A percentile compares a stretch with the other conserved stretches of the same genome.
Conservation (phyloP, 495 filamentous ascomycete genomes). For the Podospora tetraspora region DNA sequence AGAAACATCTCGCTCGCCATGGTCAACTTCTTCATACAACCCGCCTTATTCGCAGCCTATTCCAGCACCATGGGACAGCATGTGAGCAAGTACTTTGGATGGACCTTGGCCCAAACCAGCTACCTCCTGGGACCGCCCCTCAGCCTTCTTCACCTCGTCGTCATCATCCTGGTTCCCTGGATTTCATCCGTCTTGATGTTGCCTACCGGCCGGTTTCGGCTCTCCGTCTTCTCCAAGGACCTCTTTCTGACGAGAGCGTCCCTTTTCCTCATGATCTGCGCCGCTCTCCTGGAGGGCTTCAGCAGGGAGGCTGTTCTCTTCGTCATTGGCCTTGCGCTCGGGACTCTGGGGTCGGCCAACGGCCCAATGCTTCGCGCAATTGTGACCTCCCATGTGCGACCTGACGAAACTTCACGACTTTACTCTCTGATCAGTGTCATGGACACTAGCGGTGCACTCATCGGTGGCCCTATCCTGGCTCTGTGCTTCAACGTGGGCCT, state of each 20-base stretch:
- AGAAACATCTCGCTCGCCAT: constrained; percentile 34
- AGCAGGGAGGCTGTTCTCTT: constrained; percentile 48
- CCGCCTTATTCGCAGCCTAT: constrained; percentile 45
- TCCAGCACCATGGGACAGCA: constrained; percentile 49
- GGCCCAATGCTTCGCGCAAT: constrained; percentile 41
- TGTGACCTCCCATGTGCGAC: constrained; percentile 47
- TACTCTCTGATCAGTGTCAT: constrained; percentile 54
- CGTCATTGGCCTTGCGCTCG: constrained; percentile 48
- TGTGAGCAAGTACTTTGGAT: constrained; percentile 52
- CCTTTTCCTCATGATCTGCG: constrained; percentile 35
- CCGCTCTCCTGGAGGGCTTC: constrained; percentile 22
- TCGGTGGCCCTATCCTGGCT: constrained; percentile 50
- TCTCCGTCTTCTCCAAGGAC: constrained; percentile 46
- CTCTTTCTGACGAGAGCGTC: constrained; percentile 47
- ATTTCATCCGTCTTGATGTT: constrained; percentile 35
- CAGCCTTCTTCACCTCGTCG: constrained; percentile 45
- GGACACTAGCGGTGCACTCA: constrained; percentile 49
- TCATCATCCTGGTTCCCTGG: constrained; percentile 47
- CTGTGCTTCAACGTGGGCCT: constrained; percentile 42
- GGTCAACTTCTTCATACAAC: constrained; percentile 47
- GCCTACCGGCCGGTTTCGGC: constrained; percentile 22
- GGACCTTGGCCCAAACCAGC: constrained; percentile 51
- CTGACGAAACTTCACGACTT: constrained; percentile 50
- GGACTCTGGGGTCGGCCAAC: constrained; percentile 52
- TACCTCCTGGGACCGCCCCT: constrained; percentile 47